phyloP scores from a whole-genome alignment of 768 basidiomycete species.

The Termitomyces sp. region DNA sequence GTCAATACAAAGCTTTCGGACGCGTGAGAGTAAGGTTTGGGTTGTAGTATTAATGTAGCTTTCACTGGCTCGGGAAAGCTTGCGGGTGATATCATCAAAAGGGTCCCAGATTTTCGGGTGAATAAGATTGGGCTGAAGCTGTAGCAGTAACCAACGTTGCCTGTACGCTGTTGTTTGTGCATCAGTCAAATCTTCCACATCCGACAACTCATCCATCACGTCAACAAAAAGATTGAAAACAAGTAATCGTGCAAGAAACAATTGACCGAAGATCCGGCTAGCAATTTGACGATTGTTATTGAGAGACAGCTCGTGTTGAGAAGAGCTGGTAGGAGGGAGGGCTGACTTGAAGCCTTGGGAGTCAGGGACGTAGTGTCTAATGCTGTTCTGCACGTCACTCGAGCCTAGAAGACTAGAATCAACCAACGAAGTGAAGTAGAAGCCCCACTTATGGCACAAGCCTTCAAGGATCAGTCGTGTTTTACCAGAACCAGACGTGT shows the following conservation, averaged over 20 bases:
- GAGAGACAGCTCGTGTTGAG: slow-evolving; percentile 25
- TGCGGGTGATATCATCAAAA: slow-evolving; percentile 32
- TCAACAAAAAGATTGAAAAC: slow-evolving; percentile 34
- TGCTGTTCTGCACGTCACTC: slow-evolving; percentile 35
- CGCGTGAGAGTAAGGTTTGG: slow-evolving; percentile 23
- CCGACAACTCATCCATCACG: slow-evolving; percentile 21
- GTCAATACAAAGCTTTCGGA: slow-evolving; percentile 22
- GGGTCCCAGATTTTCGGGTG: slow-evolving; percentile 33
- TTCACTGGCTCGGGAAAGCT: slow-evolving; percentile 27
- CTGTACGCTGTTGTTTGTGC: slow-evolving; percentile 19
- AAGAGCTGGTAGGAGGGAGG: slow-evolving; percentile 26
- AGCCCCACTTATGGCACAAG: slow-evolving; percentile 39
- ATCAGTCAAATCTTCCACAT: not conserved
- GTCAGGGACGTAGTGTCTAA: slow-evolving; percentile 30
- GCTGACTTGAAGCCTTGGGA: slow-evolving; percentile 23
- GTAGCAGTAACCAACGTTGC: slow-evolving; percentile 35
- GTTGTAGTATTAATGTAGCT: slow-evolving; percentile 29
- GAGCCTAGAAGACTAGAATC: slow-evolving; percentile 41
- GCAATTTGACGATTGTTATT: slow-evolving; percentile 33
- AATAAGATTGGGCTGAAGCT: slow-evolving; percentile 32
- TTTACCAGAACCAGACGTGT: slow-evolving; percentile 44
- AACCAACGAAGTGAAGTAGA: slow-evolving; percentile 41
- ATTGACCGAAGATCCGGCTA: slow-evolving; percentile 27
- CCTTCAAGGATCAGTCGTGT: slow-evolving; percentile 39
- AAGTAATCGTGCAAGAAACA: slow-evolving; percentile 35